A percentile compares a stretch with the other conserved stretches of the same genome.
Evolutionary conservation across 441 rosid genomes (phyloP).

Genomic region (Syzygium syzygioides): DNA sequence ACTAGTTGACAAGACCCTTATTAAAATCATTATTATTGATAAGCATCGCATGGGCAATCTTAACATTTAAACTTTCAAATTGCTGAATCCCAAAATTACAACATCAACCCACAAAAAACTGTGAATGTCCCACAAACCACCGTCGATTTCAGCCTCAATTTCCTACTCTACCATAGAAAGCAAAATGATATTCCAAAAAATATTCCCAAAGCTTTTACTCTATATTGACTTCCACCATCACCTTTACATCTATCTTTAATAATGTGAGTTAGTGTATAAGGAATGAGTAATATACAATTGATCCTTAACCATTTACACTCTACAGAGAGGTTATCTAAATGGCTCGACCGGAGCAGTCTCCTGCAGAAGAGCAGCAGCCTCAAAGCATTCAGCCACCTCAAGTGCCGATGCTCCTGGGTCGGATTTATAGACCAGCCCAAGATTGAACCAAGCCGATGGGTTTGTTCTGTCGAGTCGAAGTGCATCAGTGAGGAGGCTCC

Average conservation of each 20-base stretch:
- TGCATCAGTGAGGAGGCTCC: slow-evolving; percentile 73
- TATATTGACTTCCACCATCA: not conserved
- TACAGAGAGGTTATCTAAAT: slow-evolving; percentile 45
- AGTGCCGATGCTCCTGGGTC: slow-evolving; percentile 38
- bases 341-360: slow-evolving; percentile 75
- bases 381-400: slow-evolving; percentile 78
- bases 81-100: not conserved
- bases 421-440: slow-evolving; percentile 52
- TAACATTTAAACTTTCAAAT: not conserved
- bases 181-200: not conserved
- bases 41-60: not conserved
- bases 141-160: not conserved
- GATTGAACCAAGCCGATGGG: slow-evolving; percentile 73
- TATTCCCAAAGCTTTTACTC: not conserved
- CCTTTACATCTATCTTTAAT: not conserved
- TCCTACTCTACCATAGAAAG: not conserved
- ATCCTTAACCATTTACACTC: not conserved
- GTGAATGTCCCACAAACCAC: not conserved
- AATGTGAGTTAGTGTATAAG: not conserved
- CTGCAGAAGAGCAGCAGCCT: slow-evolving; percentile 61
- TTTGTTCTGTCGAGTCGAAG: slow-evolving; percentile 59
- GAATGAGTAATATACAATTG: not conserved
- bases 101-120: not conserved
- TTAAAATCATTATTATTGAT: not conserved
- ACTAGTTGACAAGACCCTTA: not conserved